Evolutionary conservation across 2,329 filamentous ascomycete genomes (phyloP), one percentile per base, ranked within the genome.

Genomic region (Alternaria consortialis): DNA sequence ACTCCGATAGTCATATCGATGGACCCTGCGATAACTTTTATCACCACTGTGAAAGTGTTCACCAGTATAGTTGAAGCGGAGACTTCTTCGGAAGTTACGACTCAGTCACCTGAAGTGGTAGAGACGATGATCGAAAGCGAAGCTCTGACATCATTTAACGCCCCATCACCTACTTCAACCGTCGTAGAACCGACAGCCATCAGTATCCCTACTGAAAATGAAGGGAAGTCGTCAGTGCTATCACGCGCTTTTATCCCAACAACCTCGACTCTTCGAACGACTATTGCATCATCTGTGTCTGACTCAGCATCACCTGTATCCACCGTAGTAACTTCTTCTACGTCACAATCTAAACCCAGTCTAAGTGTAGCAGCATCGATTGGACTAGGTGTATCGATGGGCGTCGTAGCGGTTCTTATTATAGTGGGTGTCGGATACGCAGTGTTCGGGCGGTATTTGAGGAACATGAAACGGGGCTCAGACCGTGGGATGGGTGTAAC

Each of bases 1-100:
- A 31, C 31, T 4, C 56, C 56, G 12, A 53, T 58, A 9, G 27
- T 53, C 1, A 58, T 58, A 37, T 58, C 56, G n/a, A 53, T 58
- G 48, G 48, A 31, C 2, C 40, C 48, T 9, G 47, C 55, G 9
- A 37, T 15, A 15, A 56, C 53, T 13, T 15, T 48, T 13, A 37
- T 37, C 2, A 27, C 42, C 11, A 47, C 32, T 15, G 25, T 50
- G 2, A 2, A 17, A 15, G 36, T 31, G 0, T 2, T 36, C 29
- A n/a, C 29, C 3, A 43, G 44, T 11, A 34, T 32, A 17, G 36
- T 25, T 5, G 46, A 50, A 36, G 8, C 11, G 32, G 32, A 36
- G 46, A 50, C 20, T 27, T 36, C 34, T 17, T 15, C 31, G 2
- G 34, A n/a, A n/a, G 20, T 36, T 4, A 36, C 20, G 8, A 50